A percentile compares a stretch with the other conserved stretches of the same genome.
Evolutionary conservation across 306 rosid genomes (phyloP).

Genomic region (Fragaria nilgerrensis): DNA sequence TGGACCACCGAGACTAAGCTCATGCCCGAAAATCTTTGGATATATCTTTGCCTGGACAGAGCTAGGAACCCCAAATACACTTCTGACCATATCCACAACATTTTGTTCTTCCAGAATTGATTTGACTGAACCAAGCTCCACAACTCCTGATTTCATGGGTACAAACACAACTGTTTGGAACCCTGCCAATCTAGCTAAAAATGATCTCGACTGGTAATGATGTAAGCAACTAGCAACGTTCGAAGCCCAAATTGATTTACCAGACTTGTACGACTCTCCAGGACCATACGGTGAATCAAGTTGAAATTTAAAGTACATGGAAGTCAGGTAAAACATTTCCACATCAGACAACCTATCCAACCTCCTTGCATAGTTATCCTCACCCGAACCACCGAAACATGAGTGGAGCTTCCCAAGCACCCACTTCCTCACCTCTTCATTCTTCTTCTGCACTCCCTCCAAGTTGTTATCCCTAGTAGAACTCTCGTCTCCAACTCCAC

Average conservation of each 20-base stretch:
- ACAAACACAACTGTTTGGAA: conserved; percentile 66
- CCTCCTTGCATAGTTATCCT: conserved; percentile 41
- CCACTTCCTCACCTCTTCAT: conserved; percentile 46
- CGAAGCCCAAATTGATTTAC: conserved; percentile 62
- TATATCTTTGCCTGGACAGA: conserved; percentile 52
- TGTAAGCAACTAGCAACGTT: conserved; percentile 47
- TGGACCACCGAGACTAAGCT: conserved; percentile 67
- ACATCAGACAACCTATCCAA: conserved; percentile 53
- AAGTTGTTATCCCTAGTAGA: conserved; percentile 21
- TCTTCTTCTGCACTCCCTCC: conserved; percentile 40
- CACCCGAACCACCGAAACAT: conserved; percentile 45
- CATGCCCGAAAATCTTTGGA: conserved; percentile 82
- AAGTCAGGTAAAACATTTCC: conserved; percentile 68
- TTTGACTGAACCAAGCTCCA: conserved; percentile 69
- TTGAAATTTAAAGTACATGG: conserved; percentile 58
- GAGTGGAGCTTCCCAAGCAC: conserved; percentile 74
- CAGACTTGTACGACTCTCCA: conserved; percentile 56
- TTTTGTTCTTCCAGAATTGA: conserved; percentile 59
- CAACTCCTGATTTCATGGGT: conserved; percentile 70
- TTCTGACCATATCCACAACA: conserved; percentile 47
- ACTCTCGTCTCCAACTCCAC: conserved; percentile 20
- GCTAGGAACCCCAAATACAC: conserved; percentile 51
- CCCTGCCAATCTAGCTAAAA: conserved; percentile 61
- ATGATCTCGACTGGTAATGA: conserved; percentile 58
- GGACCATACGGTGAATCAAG: conserved; percentile 55